Base-by-base conservation (phyloP, 805 yeast genomes). In the Wickerhamiella australiensis region DNA sequence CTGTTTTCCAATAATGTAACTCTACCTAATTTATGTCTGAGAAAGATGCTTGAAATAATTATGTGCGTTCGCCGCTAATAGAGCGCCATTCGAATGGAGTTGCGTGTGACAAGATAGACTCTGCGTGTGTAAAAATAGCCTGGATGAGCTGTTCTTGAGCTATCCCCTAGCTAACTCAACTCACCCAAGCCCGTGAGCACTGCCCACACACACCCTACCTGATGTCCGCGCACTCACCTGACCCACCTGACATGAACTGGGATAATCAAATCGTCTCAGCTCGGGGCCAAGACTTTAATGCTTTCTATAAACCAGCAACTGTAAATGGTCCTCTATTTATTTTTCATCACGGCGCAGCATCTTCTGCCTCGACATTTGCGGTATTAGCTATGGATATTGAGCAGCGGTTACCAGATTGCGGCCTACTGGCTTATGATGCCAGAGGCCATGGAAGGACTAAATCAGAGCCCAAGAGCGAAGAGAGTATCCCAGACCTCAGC, bases 261-360 rank as follows among this genome's bases (percentile, higher is more conserved):
- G 42, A 46, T 8, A 31, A 17, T 9, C 40, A 42, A 13, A 22
- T 11, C 3, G 47, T 50, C 11, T 15, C 21, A 15, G 9, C 42
- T 2, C 44, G 53, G 13, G 48, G 42, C 22, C 53, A 47, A 25
- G 15, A 15, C 11, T 51, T 51, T 37, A 36, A 49, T 17, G 36
- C 37, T 0, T 84, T 79, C 61, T 83, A 71, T 56, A 68, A 76
- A 0, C 88, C 94, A 0, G 52, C 57, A 6, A 53, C 40, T 4
- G 7, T 21, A 7, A 57, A 60, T 0, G 61, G 69, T 0, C 86
- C 94, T 0, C 57, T 86, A 1, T 78, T 84, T 56, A 66, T 92
- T 1, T 78, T 80, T 56, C 92, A 85, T 55, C 99, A 92, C 64
- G 99, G 99, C 2, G 96, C 96, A 1, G 98, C 97, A 0, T 87